These are phyloP conservation scores for Candida ascalaphidarum DNA, from an alignment of 805 yeast species.

Conservation along the genomic window DNA sequence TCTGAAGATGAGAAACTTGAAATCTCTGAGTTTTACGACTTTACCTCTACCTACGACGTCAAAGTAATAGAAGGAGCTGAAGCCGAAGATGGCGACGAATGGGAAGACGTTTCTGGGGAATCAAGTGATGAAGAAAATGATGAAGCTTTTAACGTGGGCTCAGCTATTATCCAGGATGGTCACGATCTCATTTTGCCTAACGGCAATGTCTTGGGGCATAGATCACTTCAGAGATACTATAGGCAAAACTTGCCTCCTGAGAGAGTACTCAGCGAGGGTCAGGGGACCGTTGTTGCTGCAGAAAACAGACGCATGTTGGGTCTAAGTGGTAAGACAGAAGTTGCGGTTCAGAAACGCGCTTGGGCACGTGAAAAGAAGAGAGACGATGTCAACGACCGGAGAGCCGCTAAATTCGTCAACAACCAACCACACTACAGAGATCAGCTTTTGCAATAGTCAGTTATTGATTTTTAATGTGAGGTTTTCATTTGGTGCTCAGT, in stretches of 20 bases:
- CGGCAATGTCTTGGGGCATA: slow-evolving; percentile 35
- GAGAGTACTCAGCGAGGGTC: slow-evolving; percentile 30
- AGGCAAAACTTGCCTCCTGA: slow-evolving; percentile 38
- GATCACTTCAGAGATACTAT: slow-evolving; percentile 34
- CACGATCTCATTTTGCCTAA: slow-evolving; percentile 33
- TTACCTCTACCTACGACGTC: slow-evolving; percentile 49
- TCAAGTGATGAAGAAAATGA: slow-evolving; percentile 11
- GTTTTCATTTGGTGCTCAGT: too few relatives aligned
- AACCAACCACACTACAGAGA: slow-evolving; percentile 65
- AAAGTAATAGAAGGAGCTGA: slow-evolving; percentile 1
- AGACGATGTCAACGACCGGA: slow-evolving; percentile 43
- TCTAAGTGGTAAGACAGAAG: slow-evolving; percentile 28
- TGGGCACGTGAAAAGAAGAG: slow-evolving; percentile 50
- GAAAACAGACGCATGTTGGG: slow-evolving; percentile 43
- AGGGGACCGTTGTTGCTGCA: slow-evolving; percentile 40
- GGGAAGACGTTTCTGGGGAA: slow-evolving; percentile 33
- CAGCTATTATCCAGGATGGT: slow-evolving; percentile 26
- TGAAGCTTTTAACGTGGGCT: slow-evolving; percentile 17
- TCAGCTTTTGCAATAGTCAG: slow-evolving; percentile 24
- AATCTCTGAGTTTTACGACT: slow-evolving; percentile 78
- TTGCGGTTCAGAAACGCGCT: slow-evolving; percentile 42
- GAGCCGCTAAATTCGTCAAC: slow-evolving; percentile 65
- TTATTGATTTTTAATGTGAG: too few relatives aligned
- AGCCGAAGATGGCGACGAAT: slow-evolving; percentile 6
- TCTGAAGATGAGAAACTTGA: slow-evolving; percentile 66